These are phyloP conservation scores for Polytrichum formosum DNA, from an alignment of 225 moss, liverwort and hornwort genomes.

Conservation along the genomic window DNA sequence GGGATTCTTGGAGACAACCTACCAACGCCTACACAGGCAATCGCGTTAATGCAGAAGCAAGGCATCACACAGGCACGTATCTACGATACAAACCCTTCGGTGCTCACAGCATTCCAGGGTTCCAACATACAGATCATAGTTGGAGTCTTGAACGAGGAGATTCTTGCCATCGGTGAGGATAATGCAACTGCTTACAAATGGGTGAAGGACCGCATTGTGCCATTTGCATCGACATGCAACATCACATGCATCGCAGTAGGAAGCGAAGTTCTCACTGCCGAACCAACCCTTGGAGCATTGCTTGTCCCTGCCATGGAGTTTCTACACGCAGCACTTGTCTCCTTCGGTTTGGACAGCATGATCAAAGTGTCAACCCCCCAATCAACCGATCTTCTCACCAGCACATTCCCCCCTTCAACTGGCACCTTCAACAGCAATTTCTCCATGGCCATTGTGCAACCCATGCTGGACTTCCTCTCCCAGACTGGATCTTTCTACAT, in stretches of 20 bases:
- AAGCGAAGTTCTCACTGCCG: slow-evolving; percentile 58
- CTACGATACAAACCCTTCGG: slow-evolving; percentile 23
- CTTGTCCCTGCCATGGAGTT: slow-evolving; percentile 76
- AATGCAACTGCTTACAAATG: slow-evolving; percentile 67
- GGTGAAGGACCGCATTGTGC: slow-evolving; percentile 64
- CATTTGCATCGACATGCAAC: slow-evolving; percentile 50
- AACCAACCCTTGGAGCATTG: slow-evolving; percentile 29
- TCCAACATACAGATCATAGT: slow-evolving; percentile 73
- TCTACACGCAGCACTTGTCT: slow-evolving; percentile 59
- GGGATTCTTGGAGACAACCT: slow-evolving; percentile 8
- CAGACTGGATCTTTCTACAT: slow-evolving; percentile 60
- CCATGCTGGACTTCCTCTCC: slow-evolving; percentile 70
- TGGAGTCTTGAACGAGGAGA: slow-evolving; percentile 68
- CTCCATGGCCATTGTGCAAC: slow-evolving; percentile 28
- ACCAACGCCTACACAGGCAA: slow-evolving; percentile 18
- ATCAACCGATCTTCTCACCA: slow-evolving; percentile 49
- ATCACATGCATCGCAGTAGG: slow-evolving; percentile 76
- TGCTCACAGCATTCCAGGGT: slow-evolving; percentile 53
- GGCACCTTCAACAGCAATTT: slow-evolving; percentile 47
- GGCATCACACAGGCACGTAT: slow-evolving; percentile 14
- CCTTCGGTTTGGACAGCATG: slow-evolving; percentile 42
- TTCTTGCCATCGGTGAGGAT: slow-evolving; percentile 53
- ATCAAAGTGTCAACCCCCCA: slow-evolving; percentile 74
- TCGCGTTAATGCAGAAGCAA: slow-evolving; percentile 7
- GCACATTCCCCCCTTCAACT: slow-evolving; percentile 59